A percentile compares a stretch with the other conserved stretches of the same genome.
phyloP scores from a whole-genome alignment of 225 moss, liverwort and hornwort genomes.

The Sphagnum contortum region DNA sequence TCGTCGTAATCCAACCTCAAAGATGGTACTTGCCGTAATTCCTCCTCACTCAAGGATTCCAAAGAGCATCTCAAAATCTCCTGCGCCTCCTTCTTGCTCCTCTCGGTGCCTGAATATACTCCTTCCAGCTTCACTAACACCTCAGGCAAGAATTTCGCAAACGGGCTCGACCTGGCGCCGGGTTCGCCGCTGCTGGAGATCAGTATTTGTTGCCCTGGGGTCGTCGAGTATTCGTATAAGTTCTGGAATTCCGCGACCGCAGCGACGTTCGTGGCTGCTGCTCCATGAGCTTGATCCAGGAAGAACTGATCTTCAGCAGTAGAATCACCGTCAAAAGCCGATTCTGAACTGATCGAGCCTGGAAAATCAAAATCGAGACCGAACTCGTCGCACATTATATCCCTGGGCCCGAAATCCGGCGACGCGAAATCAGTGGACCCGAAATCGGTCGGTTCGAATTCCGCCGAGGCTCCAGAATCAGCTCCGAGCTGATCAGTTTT shows the following conservation, averaged over 20 bases:
- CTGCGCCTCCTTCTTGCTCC: constrained; percentile 25
- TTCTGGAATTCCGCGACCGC: too few species aligned
- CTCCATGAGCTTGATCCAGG: too few species aligned
- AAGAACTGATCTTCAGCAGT: too few species aligned
- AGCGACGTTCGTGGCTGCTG: too few species aligned
- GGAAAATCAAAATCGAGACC: too few species aligned
- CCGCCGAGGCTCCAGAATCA: constrained; percentile 11
- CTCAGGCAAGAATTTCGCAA: constrained; percentile 4
- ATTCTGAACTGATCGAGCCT: too few species aligned
- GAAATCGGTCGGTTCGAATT: constrained; percentile 13
- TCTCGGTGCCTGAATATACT: background rate
- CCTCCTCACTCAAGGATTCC: constrained; percentile 21
- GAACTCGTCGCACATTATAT: constrained; percentile 10
- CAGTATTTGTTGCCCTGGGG: too few species aligned
- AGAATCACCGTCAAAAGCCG: too few species aligned
- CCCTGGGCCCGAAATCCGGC: constrained; percentile 1
- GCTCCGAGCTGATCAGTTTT: constrained; percentile 32
- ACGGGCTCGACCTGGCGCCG: background rate
- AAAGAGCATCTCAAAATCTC: constrained; percentile 30
- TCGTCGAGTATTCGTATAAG: too few species aligned
- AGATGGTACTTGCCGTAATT: constrained; percentile 39
- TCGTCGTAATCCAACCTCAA: constrained; percentile 68
- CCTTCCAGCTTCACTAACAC: constrained; percentile 15
- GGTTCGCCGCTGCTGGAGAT: background rate
- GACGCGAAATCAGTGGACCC: too few species aligned